Conservation (phyloP, 179 eudicot species). For the Dionaea muscipula region DNA sequence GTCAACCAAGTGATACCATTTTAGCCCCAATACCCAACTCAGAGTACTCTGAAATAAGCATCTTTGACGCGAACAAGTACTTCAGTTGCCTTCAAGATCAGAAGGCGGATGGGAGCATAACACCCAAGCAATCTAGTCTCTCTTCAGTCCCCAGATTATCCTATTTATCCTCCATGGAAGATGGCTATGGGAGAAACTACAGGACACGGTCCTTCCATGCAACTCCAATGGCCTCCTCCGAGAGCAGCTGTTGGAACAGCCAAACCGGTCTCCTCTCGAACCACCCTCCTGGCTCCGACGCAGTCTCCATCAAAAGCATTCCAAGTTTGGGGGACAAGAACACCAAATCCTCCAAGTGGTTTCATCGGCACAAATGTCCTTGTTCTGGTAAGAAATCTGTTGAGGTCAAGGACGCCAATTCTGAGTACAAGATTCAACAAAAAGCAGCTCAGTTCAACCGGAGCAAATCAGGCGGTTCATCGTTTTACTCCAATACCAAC, state of each 20-base stretch:
- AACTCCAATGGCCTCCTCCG: constrained; percentile 79
- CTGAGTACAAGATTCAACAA: constrained; percentile 19
- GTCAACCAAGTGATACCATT: constrained; percentile 10
- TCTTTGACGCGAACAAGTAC: constrained; percentile 77
- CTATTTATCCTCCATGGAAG: constrained; percentile 30
- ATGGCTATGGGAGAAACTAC: constrained; percentile 24
- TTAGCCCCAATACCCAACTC: no score
- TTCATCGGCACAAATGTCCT: constrained; percentile 44
- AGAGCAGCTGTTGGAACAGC: constrained; percentile 93
- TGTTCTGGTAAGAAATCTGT: constrained; percentile 69
- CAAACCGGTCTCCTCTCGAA: constrained; percentile 55
- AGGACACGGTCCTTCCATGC: constrained; percentile 42
- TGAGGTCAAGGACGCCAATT: constrained; percentile 32
- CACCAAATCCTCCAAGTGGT: constrained; percentile 22
- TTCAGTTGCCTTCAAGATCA: constrained; percentile 33
- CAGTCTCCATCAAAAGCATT: constrained; percentile 20
- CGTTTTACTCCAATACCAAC: neutral
- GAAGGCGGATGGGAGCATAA: constrained; percentile 7
- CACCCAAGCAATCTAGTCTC: constrained; percentile 4
- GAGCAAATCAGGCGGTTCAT: constrained; percentile 10
- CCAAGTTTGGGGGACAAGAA: constrained; percentile 10
- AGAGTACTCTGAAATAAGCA: constrained; percentile 65
- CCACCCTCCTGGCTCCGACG: constrained; percentile 36
- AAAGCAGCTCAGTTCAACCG: constrained; percentile 21
- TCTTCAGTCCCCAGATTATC: constrained; percentile 34